Evolutionary conservation across 2,329 filamentous ascomycete genomes (phyloP), one percentile per base, ranked within the genome.

Genomic region (Parasarocladium wereldwijsianum): DNA sequence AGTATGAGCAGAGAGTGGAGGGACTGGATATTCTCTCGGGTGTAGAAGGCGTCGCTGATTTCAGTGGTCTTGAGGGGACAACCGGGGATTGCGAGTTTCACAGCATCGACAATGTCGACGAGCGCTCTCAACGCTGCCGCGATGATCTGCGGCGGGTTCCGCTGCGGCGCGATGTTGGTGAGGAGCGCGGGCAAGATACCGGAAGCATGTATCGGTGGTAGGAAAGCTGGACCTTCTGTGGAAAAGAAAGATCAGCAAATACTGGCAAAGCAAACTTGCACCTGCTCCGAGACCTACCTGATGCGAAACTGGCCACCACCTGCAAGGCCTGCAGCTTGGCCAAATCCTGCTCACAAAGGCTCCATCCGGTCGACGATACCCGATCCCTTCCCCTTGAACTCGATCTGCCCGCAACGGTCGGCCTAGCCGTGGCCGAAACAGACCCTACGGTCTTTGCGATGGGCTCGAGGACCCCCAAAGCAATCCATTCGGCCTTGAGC

Each of bases 241-340:
- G 10, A 17, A 12, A 10, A 9, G 24, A 28, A n/a, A n/a, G n/a
- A n/a, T n/a, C n/a, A n/a, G n/a, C n/a, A n/a, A n/a, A n/a, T n/a
- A n/a, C n/a, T n/a, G n/a, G n/a, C n/a, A n/a, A 8, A 13, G 14
- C 9, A 21, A 3, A 8, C 7, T 15, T 4, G 8, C 25, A 27
- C 8, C 9, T 4, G 8, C 12, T 8, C 8, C 17, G 17, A 31
- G 13, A 40, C 63, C 44, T 64, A 85, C 86, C 85, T 55, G 80
- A 76, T 34, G 84, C 82, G 46, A 96, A 70, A 50, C 82, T 90
- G 26, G 78, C 76, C 20, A 93, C 59, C n/a, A 94, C 67, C 38
- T 92, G 74, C 22, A 86, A 68, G n/a, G 80, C 78, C 49, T 93
- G 82, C 33, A 90, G 59, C 40, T 73, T 70, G 27, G 76, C 64